Percentiles rank a stretch among this genome's conserved stretches.
Evolutionary conservation across 257 asterid species (phyloP).

Genomic region (Echites panduratus): DNA sequence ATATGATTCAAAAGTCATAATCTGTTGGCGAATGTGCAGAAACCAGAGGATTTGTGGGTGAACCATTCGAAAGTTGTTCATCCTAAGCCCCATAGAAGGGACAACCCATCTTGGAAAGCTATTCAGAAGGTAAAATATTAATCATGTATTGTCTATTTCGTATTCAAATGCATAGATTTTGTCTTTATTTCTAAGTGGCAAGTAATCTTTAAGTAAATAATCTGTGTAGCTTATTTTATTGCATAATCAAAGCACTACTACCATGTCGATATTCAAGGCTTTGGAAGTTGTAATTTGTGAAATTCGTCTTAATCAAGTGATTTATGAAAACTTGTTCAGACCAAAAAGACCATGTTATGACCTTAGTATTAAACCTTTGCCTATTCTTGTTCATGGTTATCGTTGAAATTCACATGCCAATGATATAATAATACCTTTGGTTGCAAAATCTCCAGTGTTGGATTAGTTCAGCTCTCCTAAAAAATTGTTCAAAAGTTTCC

Average conservation of each 20-base stretch:
- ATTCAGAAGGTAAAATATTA: constrained; percentile 55
- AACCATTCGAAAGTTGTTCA: constrained; percentile 82
- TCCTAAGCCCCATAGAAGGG: constrained; percentile 91
- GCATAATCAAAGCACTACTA: background rate
- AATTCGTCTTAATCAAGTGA: background rate
- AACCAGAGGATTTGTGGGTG: constrained; percentile 96
- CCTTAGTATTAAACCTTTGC: background rate
- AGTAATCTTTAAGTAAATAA: background rate
- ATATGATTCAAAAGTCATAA: constrained; percentile 15
- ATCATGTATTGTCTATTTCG: background rate
- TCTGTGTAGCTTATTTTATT: background rate
- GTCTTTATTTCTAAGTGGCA: background rate
- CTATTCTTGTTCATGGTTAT: too few relatives aligned
- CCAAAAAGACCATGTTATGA: background rate
- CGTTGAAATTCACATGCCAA: background rate
- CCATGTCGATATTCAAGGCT: background rate
- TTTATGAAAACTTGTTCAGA: background rate
- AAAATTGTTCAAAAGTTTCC: background rate
- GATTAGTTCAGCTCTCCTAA: background rate
- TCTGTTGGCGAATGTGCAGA: constrained; percentile 42
- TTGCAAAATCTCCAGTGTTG: background rate
- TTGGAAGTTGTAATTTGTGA: background rate
- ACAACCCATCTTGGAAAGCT: constrained; percentile 75
- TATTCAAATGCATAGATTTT: background rate
- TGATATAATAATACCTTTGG: too few relatives aligned